phyloP scores from a whole-genome alignment of 169 alveolate genomes.

The Plasmodium billcollinsi region DNA sequence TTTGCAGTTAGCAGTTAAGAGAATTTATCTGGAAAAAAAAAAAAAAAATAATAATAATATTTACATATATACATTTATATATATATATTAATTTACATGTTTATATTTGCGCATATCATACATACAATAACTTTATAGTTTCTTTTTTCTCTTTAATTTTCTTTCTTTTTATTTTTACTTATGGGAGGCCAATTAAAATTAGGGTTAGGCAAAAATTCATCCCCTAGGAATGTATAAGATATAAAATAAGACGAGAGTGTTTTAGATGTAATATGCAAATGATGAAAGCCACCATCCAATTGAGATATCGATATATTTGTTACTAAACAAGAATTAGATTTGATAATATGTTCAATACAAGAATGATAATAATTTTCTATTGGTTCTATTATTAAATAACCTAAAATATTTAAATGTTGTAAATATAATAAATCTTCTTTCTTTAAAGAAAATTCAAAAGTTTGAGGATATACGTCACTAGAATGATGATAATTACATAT shows the following conservation, averaged over 20 bases:
- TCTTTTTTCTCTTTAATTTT: background rate
- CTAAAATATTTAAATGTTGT: conserved; percentile 30
- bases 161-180: background rate
- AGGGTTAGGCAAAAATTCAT: conserved; percentile 56
- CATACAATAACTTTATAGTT: background rate
- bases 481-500: background rate
- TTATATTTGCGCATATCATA: too few relatives aligned
- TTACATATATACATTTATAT: too few relatives aligned
- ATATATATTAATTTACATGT: too few relatives aligned
- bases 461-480: background rate
- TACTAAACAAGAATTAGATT: conserved; percentile 38
- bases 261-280: background rate
- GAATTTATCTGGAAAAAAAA: background rate
- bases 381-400: conserved; percentile 43
- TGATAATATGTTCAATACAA: conserved; percentile 25
- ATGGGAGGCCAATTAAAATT: conserved; percentile 34
- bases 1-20: too few relatives aligned
- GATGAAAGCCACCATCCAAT: background rate
- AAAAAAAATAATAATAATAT: background rate
- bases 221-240: conserved; percentile 55
- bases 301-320: conserved; percentile 40
- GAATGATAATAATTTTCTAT: conserved; percentile 41
- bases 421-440: conserved; percentile 33
- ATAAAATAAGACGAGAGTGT: conserved; percentile 19
- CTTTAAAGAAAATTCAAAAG: conserved; percentile 11